A percentile compares a stretch with the other conserved stretches of the same genome.
Conservation (phyloP, 2,329 filamentous ascomycete species). For the Monosporascus sp. region DNA sequence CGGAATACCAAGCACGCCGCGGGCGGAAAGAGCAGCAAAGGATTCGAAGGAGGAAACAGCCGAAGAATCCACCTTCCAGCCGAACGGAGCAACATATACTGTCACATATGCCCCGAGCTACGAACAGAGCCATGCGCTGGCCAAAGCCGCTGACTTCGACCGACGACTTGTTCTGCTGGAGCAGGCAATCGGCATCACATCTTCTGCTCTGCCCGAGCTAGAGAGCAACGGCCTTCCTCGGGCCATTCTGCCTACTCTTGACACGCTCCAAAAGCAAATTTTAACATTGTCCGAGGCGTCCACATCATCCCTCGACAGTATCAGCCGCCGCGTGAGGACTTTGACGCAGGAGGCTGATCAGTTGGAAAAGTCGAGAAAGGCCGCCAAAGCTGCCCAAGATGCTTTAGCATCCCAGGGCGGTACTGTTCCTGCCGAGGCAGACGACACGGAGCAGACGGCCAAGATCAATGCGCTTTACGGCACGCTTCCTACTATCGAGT, state of each 20-base stretch:
- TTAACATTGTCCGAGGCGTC: constrained; percentile 67
- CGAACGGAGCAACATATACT: constrained; percentile 50
- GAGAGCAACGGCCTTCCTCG: constrained; percentile 51
- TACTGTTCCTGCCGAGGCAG: constrained; percentile 31
- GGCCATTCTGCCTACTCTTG: constrained; percentile 77
- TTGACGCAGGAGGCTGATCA: constrained; percentile 68
- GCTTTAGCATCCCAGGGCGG: constrained; percentile 45
- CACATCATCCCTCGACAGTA: constrained; percentile 66
- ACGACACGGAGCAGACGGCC: constrained; percentile 65
- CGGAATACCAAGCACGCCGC: constrained; percentile 13
- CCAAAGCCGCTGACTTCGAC: constrained; percentile 84
- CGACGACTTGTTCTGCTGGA: constrained; percentile 74
- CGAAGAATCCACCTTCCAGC: constrained; percentile 8
- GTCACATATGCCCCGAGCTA: constrained; percentile 60
- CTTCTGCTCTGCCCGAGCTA: constrained; percentile 59
- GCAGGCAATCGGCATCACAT: constrained; percentile 71
- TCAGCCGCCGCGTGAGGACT: constrained; percentile 64
- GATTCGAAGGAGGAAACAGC: constrained; percentile 15
- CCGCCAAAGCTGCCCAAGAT: constrained; percentile 58
- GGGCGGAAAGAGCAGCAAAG: constrained; percentile 21
- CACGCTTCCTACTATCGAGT: constrained; percentile 82
- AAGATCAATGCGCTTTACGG: constrained; percentile 92
- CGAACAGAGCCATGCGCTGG: constrained; percentile 65
- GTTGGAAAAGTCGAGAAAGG: constrained; percentile 59
- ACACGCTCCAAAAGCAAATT: constrained; percentile 76